These are phyloP conservation scores for Pugionium cornutum DNA, from an alignment of 345 rosid genomes.

Conservation along the genomic window DNA sequence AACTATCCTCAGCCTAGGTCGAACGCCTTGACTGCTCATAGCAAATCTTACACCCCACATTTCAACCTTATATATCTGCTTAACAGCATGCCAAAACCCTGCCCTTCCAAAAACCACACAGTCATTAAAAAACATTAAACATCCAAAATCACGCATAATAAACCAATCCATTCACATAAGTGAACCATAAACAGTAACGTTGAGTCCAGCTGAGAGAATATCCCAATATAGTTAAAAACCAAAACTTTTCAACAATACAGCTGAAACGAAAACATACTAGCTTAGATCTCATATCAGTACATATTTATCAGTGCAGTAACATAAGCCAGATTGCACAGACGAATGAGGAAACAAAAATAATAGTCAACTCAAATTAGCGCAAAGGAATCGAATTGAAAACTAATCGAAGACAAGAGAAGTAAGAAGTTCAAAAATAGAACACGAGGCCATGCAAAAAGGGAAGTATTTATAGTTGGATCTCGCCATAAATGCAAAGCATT, in stretches of 20 bases:
- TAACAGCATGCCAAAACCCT: conserved; percentile 33
- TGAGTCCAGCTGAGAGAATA: not conserved
- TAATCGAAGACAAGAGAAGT: not conserved
- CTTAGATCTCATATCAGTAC: conserved; percentile 26
- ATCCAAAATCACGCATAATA: not conserved
- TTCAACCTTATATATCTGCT: conserved; percentile 20
- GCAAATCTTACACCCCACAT: conserved; percentile 33
- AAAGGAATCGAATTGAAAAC: not conserved
- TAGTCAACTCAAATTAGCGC: not conserved
- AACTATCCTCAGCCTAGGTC: conserved; percentile 54
- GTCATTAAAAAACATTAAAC: not conserved
- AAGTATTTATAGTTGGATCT: conserved; percentile 32
- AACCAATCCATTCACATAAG: not conserved
- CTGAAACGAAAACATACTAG: conserved; percentile 9
- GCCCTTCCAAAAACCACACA: conserved; percentile 18
- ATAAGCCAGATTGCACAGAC: conserved; percentile 16
- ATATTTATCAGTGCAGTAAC: conserved; percentile 6
- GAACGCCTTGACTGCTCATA: conserved; percentile 47
- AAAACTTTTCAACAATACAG: not conserved
- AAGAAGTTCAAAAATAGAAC: conserved; percentile 26
- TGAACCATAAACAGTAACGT: conserved; percentile 21
- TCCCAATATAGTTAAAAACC: conserved; percentile 23
- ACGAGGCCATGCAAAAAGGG: conserved; percentile 10
- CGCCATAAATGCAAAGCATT: conserved; percentile 31
- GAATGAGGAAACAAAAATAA: not conserved